A percentile compares a stretch with the other conserved stretches of the same genome.
Conservation (phyloP, 106 monocot genomes). For the Triglochin maritima region DNA sequence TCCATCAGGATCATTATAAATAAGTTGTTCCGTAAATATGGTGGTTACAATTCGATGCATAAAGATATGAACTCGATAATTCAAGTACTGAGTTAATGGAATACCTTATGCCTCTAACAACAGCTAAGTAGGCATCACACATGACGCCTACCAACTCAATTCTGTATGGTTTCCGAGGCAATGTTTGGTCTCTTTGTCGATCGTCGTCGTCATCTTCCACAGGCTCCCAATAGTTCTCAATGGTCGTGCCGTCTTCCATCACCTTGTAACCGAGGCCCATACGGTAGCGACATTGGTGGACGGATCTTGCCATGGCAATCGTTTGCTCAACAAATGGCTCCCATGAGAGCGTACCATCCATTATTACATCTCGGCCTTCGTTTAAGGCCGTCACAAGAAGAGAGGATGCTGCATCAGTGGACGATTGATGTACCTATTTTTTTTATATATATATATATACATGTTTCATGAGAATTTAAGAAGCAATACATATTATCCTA, state of each 20-base stretch:
- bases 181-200: background rate
- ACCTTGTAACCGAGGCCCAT: conserved; percentile 84
- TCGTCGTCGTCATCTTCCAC: conserved; percentile 14
- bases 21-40: no score
- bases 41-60: no score
- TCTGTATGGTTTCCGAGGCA: conserved; percentile 66
- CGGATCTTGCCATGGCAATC: conserved; percentile 64
- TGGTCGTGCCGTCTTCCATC: conserved; percentile 34
- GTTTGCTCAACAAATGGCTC: conserved; percentile 88
- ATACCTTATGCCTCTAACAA: conserved; percentile 90
- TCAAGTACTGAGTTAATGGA: background rate
- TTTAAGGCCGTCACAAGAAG: conserved; percentile 90
- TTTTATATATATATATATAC: no score
- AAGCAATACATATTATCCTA: no score
- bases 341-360: conserved; percentile 95
- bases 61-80: background rate
- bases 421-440: conserved; percentile 79
- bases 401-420: conserved; percentile 79
- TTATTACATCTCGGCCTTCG: conserved; percentile 87
- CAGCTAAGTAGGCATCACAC: conserved; percentile 86
- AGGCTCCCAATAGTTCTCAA: conserved; percentile 78
- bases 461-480: no score
- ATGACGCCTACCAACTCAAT: conserved; percentile 90
- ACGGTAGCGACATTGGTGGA: conserved; percentile 59
- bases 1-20: no score